Evolutionary conservation across 352 stramenopile species (phyloP).

Genomic region (Elongisporangium prolatum): DNA sequence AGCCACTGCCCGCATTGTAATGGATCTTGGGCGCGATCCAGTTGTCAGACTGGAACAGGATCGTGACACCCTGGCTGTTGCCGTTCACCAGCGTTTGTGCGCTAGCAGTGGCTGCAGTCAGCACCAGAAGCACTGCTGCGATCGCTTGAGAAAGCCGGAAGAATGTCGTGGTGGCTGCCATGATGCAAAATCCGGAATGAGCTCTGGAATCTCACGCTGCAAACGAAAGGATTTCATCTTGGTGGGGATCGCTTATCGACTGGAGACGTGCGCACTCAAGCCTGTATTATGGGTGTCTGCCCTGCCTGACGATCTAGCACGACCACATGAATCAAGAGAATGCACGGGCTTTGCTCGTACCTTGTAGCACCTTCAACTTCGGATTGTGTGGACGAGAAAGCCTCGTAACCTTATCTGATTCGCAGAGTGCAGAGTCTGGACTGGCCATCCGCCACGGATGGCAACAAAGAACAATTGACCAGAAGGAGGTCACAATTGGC

Average conservation of each 20-base stretch:
- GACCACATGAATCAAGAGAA: not conserved
- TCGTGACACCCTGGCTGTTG: constrained; percentile 6
- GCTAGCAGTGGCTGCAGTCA: not conserved
- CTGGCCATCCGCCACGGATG: not conserved
- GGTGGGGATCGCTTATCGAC: not conserved
- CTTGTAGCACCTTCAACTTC: not conserved
- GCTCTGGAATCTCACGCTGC: not conserved
- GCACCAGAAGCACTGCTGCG: not conserved
- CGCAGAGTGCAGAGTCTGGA: not conserved
- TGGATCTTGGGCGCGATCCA: constrained; percentile 15
- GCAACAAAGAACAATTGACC: no score
- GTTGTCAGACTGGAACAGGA: constrained; percentile 14
- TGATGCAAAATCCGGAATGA: constrained; percentile 6
- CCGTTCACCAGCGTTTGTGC: constrained; percentile 3
- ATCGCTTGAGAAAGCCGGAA: not conserved
- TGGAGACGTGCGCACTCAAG: not conserved
- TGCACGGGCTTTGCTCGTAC: not conserved
- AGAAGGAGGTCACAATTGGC: no score
- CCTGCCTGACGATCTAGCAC: not conserved
- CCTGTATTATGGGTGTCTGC: not conserved
- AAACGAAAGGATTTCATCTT: not conserved
- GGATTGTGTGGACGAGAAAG: not conserved
- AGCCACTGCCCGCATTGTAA: constrained; percentile 13
- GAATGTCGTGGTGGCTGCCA: not conserved
- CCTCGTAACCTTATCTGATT: not conserved